phyloP scores from a whole-genome alignment of 306 rosid species.

The Rosa persica region DNA sequence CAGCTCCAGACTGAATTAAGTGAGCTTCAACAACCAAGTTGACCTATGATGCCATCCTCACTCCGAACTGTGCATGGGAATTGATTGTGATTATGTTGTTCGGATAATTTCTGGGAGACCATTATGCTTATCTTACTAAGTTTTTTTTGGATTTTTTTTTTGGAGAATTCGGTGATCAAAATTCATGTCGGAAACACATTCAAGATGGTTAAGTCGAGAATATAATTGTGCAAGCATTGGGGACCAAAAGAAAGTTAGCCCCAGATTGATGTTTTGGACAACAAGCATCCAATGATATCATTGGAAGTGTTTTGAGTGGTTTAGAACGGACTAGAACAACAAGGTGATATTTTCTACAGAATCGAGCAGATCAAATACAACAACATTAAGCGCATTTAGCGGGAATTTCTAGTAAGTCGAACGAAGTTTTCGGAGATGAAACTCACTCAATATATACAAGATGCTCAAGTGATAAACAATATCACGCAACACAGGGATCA shows the following conservation, averaged over 20 bases:
- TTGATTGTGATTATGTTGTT: background rate
- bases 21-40: background rate
- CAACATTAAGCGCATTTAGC: background rate
- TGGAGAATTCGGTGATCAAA: background rate
- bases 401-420: background rate
- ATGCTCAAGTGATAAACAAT: background rate
- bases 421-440: background rate
- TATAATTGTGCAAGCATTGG: background rate
- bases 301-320: background rate
- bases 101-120: background rate
- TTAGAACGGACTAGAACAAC: background rate
- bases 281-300: background rate
- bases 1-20: background rate
- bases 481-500: background rate
- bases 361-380: background rate
- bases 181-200: background rate
- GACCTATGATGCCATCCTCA: background rate
- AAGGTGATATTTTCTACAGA: background rate
- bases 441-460: background rate
- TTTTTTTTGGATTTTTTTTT: background rate
- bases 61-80: background rate
- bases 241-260: background rate
- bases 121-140: background rate
- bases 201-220: background rate
- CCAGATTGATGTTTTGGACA: background rate